These are phyloP conservation scores for Lagenaria siceraria DNA, from an alignment of 306 rosid genomes.

Conservation along the genomic window DNA sequence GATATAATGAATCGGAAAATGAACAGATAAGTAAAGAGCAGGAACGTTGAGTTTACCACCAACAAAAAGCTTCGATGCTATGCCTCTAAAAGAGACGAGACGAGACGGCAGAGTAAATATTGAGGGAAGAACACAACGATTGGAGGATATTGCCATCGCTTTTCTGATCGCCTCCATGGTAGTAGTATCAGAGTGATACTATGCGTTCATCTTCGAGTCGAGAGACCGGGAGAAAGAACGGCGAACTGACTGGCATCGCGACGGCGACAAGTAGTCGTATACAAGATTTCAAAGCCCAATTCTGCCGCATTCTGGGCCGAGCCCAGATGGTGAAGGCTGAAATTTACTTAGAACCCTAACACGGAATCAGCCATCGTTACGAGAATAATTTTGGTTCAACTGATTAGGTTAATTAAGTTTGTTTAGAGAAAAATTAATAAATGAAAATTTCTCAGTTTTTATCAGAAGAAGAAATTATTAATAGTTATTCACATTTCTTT, in stretches of 20 bases:
- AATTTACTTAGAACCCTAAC: not conserved
- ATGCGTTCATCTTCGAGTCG: not conserved
- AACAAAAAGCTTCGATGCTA: slow-evolving; percentile 37
- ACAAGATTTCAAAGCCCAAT: not conserved
- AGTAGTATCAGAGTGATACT: not conserved
- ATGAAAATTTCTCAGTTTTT: too few relatives aligned
- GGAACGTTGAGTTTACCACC: slow-evolving; percentile 22
- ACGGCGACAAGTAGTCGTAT: not conserved
- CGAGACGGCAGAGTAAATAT: slow-evolving; percentile 28
- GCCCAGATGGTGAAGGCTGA: not conserved
- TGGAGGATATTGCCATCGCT: not conserved
- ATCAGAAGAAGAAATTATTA: too few relatives aligned
- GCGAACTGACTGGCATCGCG: not conserved
- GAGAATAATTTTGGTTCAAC: not conserved
- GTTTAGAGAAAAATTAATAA: too few relatives aligned
- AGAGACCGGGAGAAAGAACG: not conserved
- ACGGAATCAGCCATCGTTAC: not conserved
- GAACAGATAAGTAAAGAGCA: not conserved
- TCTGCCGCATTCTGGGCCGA: not conserved
- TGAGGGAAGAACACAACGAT: slow-evolving; percentile 1
- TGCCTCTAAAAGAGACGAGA: slow-evolving; percentile 25
- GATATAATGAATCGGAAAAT: not conserved
- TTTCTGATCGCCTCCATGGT: slow-evolving; percentile 4
- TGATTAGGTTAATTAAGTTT: too few relatives aligned
- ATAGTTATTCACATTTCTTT: too few relatives aligned